These are phyloP conservation scores for Phialocephala subalpina DNA, from an alignment of 2,329 filamentous ascomycete genomes.

Conservation along the genomic window DNA sequence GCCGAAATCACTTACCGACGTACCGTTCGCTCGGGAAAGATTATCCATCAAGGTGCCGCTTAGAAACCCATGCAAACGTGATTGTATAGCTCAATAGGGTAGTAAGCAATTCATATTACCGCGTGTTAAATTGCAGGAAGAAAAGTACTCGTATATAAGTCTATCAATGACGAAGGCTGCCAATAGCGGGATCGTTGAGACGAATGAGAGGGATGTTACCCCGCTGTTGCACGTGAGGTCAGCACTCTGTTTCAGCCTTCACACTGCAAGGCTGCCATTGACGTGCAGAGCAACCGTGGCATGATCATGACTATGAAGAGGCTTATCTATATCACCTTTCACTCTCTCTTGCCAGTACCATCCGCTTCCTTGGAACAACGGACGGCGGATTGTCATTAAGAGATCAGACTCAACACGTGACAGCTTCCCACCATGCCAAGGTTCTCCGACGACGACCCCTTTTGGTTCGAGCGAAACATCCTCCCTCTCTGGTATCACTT, in stretches of 20 bases:
- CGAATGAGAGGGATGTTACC: neutral
- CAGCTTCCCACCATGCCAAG: neutral
- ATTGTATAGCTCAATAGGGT: no score
- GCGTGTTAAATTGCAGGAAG: no score
- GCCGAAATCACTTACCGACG: neutral
- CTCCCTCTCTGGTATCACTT: neutral
- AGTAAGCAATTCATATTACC: no score
- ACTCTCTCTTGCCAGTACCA: neutral
- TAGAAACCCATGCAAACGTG: neutral
- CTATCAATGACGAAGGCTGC: neutral
- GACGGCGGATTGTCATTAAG: no score
- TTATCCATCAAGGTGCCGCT: neutral
- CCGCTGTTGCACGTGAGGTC: constrained; percentile 14
- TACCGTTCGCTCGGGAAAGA: neutral
- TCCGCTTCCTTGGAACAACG: neutral
- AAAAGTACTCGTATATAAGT: no score
- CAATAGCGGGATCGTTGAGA: neutral
- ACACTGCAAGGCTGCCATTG: neutral
- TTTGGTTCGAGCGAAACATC: neutral
- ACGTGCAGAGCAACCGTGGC: neutral
- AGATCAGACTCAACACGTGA: no score
- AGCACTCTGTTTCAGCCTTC: neutral
- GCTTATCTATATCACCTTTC: neutral
- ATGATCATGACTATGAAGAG: neutral
- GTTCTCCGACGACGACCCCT: neutral